Base-by-base conservation (phyloP, 495 filamentous ascomycete genomes). In the Hypoxylon subgilvum region DNA sequence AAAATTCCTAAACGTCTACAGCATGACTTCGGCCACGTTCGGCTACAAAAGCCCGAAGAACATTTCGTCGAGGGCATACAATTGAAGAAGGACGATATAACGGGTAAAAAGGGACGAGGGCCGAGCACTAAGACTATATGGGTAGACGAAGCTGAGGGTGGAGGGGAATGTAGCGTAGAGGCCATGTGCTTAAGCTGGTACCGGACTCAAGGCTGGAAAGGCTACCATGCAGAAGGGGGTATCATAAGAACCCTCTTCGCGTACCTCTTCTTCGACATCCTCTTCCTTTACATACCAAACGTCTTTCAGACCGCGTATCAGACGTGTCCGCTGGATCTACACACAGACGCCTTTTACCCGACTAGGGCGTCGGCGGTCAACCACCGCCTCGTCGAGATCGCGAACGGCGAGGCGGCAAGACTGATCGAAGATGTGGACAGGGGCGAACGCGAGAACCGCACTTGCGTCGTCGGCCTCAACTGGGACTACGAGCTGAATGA, bases 221-320 rank as follows among this genome's bases (percentile, higher is more conserved):
- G 94, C 10, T 96, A 92, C 67, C 94, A 98, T 72, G 84, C 85
- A 21, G 94, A 98, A 74, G 90, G 90, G 19, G 89, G 92, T 4
- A 90, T 98, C 67, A 74, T 97, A 18, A 83, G 92, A 32, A 98
- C 94, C 0, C 75, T 98, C 46, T 96, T 96, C 71, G 90, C 85
- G 18, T 91, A 91, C 63, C 83, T 98, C 16, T 96, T 98, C 75
- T 92, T 86, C 77, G 93, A 97, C 73, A 83, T 97, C 25, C 79
- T 98, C 4, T 97, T 97, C 74, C 81, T 92, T 27, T 96, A 96
- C 73, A 81, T 97, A 21, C 92, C 94, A 17, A 96, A 96, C 61
- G 93, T 97, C 58, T 98, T 97, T 74, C 91, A 97, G 68, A 98
- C 93, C 3, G 79, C 88, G 4, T 98, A 87, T 70, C 94, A 98